Evolutionary conservation across 805 yeast species (phyloP).

Genomic region (Candida nitratophila): DNA sequence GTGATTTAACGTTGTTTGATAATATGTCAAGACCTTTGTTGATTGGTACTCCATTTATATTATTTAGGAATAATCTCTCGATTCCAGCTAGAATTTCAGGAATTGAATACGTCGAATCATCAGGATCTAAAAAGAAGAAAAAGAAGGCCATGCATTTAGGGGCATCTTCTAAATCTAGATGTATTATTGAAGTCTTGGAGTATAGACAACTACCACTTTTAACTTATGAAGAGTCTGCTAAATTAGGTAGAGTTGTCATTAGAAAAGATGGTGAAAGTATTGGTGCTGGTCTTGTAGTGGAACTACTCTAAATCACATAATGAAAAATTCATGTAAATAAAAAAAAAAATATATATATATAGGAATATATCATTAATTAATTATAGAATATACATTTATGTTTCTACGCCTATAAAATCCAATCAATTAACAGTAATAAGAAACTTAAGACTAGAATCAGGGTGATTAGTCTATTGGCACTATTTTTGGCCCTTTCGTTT

Average conservation of each 20-base stretch:
- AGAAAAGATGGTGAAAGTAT: slow-evolving; percentile 64
- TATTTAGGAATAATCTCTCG: slow-evolving; percentile 70
- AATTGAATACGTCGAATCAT: slow-evolving; percentile 28
- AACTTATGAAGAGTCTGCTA: slow-evolving; percentile 37
- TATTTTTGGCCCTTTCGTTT: slow-evolving; percentile 52
- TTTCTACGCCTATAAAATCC: slow-evolving; percentile 24
- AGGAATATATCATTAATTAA: too few relatives aligned
- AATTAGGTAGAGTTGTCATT: slow-evolving; percentile 61
- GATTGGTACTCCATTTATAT: slow-evolving; percentile 70
- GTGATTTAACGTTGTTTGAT: slow-evolving; percentile 59
- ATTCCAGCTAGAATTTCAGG: slow-evolving; percentile 60
- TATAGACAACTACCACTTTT: slow-evolving; percentile 47
- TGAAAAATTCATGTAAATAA: too few relatives aligned
- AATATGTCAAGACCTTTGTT: slow-evolving; percentile 57
- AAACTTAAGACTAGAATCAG: slow-evolving; percentile 50
- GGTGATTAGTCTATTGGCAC: slow-evolving; percentile 50
- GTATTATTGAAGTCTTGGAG: slow-evolving; percentile 43
- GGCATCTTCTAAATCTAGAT: slow-evolving; percentile 52
- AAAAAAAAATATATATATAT: too few relatives aligned
- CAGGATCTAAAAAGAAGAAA: too few relatives aligned
- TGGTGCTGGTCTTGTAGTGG: slow-evolving; percentile 36
- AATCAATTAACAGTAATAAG: slow-evolving; percentile 49
- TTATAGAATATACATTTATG: not conserved
- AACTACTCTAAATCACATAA: too few relatives aligned
- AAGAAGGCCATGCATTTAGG: slow-evolving; percentile 51